Conservation (phyloP, 805 yeast species). For the Sugiyamaella qingdaonensis region DNA sequence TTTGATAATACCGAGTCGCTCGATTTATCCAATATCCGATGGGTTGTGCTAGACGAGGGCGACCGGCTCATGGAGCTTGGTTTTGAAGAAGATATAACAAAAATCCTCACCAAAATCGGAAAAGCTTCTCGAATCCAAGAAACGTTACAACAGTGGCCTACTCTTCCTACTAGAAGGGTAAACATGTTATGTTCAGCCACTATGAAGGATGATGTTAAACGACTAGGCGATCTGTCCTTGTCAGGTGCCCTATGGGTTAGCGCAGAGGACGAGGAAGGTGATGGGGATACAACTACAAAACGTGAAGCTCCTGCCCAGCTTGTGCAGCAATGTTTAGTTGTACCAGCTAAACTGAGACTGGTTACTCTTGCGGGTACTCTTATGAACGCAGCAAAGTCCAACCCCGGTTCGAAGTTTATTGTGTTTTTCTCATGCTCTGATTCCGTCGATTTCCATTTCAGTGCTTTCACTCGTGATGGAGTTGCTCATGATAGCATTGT, state of each 20-base stretch:
- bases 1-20: conserved; percentile 80
- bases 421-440: conserved; percentile 93
- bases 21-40: conserved; percentile 68
- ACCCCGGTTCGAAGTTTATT: conserved; percentile 39
- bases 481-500: conserved; percentile 1
- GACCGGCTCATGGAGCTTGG: conserved; percentile 95
- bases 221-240: conserved; percentile 74
- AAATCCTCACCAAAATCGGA: conserved; percentile 61
- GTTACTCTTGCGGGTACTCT: conserved; percentile 73
- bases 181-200: conserved; percentile 94
- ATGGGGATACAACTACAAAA: conserved; percentile 6
- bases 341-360: conserved; percentile 86
- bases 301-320: conserved; percentile 85
- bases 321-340: conserved; percentile 70
- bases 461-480: conserved; percentile 63
- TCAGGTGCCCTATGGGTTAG: conserved; percentile 69
- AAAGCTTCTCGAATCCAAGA: conserved; percentile 39
- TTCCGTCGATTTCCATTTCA: conserved; percentile 91
- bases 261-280: conserved; percentile 31
- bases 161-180: conserved; percentile 64
- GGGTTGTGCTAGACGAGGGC: conserved; percentile 94
- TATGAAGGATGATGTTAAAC: conserved; percentile 70
- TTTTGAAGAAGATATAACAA: conserved; percentile 85
- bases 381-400: conserved; percentile 34
- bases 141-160: conserved; percentile 41